Base-by-base conservation (phyloP, 148 eudicot species). In the Rhododendron henanense region DNA sequence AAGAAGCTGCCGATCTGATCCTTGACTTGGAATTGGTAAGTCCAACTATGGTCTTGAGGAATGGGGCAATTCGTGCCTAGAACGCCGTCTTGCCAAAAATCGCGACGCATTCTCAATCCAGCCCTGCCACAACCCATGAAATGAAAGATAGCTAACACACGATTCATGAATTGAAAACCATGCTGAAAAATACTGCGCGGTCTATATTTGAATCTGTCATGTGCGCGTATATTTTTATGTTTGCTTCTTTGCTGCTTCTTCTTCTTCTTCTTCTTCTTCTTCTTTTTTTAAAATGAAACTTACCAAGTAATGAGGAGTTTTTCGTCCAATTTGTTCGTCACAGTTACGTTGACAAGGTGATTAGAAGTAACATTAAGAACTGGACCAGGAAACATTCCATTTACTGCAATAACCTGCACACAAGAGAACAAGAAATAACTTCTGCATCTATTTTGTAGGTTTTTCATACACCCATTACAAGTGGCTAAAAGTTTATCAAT, bases 251-350 rank as follows among this genome's bases (percentile, higher is more conserved):
- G 31, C 31, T 28, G 31, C 35, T 33, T 41, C 44, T 41, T 41
- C 44, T 41, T 41, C 41, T n/a, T n/a, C n/a, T n/a, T n/a, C n/a
- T n/a, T n/a, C n/a, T n/a, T n/a, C n/a, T n/a, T n/a, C n/a, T n/a
- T n/a, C n/a, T n/a, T n/a, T n/a, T n/a, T n/a, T n/a, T n/a, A n/a
- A n/a, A n/a, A 9, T 6, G n/a, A 50, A 80, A 25, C 63, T 18
- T 80, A 80, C 83, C 83, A 80, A 80, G 83, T 80, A 6, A 80
- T 80, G 63, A 80, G 83, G 25, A 80, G 83, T 16, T 51, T 9
- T 33, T 80, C 83, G 10, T 80, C 83, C 23, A 80, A 51, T 31
- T 80, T 80, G 83, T 80, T 80, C 44, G 5, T 45, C 23, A 80
- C 83, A 51, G 31, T 80, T 18, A 80, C 57, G 0, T 2, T 31